Base-by-base conservation (phyloP, 441 rosid species). In the Pelargonium myrrhifolium region DNA sequence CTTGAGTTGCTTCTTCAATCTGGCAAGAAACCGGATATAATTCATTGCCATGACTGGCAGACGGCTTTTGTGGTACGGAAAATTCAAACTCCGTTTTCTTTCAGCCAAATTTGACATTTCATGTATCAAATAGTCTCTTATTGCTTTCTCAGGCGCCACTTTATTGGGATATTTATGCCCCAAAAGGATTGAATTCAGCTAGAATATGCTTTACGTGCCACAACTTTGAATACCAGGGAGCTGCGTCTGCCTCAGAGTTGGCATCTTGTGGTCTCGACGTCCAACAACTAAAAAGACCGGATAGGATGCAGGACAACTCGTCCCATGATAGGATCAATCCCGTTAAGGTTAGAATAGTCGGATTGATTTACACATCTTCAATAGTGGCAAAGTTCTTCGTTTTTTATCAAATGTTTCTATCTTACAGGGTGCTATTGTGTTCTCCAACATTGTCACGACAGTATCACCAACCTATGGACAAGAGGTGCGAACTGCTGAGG, bases 21-120 rank as follows among this genome's bases (percentile, higher is more conserved):
- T 62, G 97, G 97, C 69, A 94, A 94, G 80, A 88, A 78, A 78
- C 99, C 99, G 0, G 97, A 94, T 80, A 88, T 94, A 73, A 89
- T 94, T 62, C 99, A 94, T 73, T 94, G 98, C 79, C 99, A 94
- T 76, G 99, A 94, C 78, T 94, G 99, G 99, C 98, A 94, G 83
- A 89, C 99, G 67, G 98, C 99, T 70, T 94, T 94, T 81, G 90
- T 94, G 72, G 97, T 94, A 89, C 66, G 96, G 59, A 58, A 60
- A 71, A 31, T 68, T 55, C n/a, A 49, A 53, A 60, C 28, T 63
- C 28, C 39, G 9, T 3, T 64, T 56, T 75, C 55, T 51, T 68
- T 69, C 17, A 15, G 47, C 37, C 9, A 43, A 43, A 67, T 31
- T 69, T 31, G 49, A 12, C 17, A 45, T 73, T 75, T 74, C 47